These are phyloP conservation scores for Lepiota venenata DNA, from an alignment of 768 basidiomycete species.

Conservation along the genomic window DNA sequence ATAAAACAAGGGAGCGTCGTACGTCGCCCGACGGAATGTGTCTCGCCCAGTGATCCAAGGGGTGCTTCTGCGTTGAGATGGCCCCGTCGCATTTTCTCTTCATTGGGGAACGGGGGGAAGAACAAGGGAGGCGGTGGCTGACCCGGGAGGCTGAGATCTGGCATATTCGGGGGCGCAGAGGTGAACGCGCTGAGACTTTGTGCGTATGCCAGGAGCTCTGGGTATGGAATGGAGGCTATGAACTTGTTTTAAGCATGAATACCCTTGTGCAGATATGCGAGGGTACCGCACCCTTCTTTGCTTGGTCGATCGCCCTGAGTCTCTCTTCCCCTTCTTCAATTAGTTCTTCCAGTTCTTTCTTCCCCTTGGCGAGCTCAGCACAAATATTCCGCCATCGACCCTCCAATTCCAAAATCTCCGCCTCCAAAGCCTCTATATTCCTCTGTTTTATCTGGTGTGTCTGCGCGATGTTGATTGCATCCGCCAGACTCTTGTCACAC, in stretches of 20 bases:
- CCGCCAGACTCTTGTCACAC: constrained; percentile 63
- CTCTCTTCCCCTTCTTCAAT: constrained; percentile 76
- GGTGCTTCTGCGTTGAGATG: constrained; percentile 79
- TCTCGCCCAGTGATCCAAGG: constrained; percentile 75
- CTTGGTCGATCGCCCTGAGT: constrained; percentile 64
- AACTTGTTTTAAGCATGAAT: not conserved
- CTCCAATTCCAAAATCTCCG: constrained; percentile 69
- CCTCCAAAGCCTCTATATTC: constrained; percentile 66
- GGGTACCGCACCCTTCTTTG: constrained; percentile 56
- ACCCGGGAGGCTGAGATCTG: constrained; percentile 64
- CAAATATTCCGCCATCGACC: constrained; percentile 67
- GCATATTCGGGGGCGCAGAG: constrained; percentile 87
- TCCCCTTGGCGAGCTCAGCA: constrained; percentile 59
- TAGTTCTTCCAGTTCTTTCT: constrained; percentile 63
- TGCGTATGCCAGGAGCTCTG: constrained; percentile 80
- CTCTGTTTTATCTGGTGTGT: constrained; percentile 75
- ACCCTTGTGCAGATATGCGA: not conserved
- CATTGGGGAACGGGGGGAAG: constrained; percentile 89
- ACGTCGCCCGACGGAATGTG: constrained; percentile 78
- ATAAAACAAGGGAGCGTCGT: constrained; percentile 22
- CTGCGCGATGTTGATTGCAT: constrained; percentile 61
- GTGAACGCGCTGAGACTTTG: constrained; percentile 84
- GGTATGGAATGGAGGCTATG: constrained; percentile 75
- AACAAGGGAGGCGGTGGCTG: constrained; percentile 77
- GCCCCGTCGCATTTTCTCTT: constrained; percentile 87